A percentile compares a stretch with the other conserved stretches of the same genome.
phyloP scores from a whole-genome alignment of 2,329 filamentous ascomycete genomes.

The Cadophora luteo-olivacea region DNA sequence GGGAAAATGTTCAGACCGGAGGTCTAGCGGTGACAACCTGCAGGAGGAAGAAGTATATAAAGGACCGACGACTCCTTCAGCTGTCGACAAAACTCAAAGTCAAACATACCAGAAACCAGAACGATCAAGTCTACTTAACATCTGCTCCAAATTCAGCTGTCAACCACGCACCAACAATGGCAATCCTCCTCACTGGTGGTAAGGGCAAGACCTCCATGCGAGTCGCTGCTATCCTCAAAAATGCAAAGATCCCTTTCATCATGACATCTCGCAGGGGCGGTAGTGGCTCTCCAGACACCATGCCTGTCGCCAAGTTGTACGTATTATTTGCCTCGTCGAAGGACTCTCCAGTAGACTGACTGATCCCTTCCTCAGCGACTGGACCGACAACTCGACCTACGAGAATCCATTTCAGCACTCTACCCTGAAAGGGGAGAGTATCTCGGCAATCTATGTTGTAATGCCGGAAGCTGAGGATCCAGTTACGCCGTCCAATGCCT shows the following conservation, averaged over 20 bases:
- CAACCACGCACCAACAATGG: slow-evolving; percentile 20
- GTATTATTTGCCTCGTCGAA: neutral
- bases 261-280: slow-evolving; percentile 47
- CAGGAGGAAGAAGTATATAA: neutral
- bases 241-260: slow-evolving; percentile 43
- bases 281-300: neutral
- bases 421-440: slow-evolving; percentile 30
- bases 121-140: neutral
- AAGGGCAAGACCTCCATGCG: slow-evolving; percentile 51
- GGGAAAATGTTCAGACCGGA: slow-evolving; percentile 4
- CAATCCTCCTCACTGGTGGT: slow-evolving; percentile 52
- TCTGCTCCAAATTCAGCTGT: neutral
- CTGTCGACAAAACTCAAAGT: neutral
- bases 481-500: slow-evolving; percentile 46
- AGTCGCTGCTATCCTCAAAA: slow-evolving; percentile 45
- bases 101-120: neutral
- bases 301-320: slow-evolving; percentile 41
- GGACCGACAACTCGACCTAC: slow-evolving; percentile 51
- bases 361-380: slow-evolving; percentile 44
- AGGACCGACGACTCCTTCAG: neutral
- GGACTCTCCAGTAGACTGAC: neutral
- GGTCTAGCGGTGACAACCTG: neutral
- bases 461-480: slow-evolving; percentile 45
- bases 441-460: slow-evolving; percentile 51
- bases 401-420: slow-evolving; percentile 43